phyloP scores from a whole-genome alignment of 2,329 filamentous ascomycete species.

The Coleophoma crateriformis region DNA sequence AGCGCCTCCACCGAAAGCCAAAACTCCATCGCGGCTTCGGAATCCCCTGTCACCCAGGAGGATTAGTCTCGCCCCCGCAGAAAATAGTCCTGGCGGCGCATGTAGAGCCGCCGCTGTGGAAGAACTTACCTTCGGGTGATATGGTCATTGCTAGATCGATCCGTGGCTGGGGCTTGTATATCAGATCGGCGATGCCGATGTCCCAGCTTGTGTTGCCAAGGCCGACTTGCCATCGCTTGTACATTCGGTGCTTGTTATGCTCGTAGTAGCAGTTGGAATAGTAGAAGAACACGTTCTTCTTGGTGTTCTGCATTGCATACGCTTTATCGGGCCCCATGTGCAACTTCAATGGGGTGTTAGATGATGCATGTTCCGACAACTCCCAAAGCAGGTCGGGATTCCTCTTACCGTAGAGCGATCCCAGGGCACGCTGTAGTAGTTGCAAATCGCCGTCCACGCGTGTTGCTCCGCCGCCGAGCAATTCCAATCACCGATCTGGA shows the following conservation, averaged over 20 bases:
- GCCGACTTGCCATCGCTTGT: slow-evolving; percentile 12
- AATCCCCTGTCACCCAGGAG: too few relatives aligned
- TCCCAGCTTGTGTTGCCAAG: slow-evolving; percentile 12
- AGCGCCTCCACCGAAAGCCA: too few relatives aligned
- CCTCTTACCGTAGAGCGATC: slow-evolving; percentile 8
- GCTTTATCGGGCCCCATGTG: slow-evolving; percentile 5
- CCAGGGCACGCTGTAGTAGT: slow-evolving; percentile 18
- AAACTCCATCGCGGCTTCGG: too few relatives aligned
- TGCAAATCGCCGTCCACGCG: slow-evolving; percentile 10
- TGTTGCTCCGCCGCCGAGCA: background rate
- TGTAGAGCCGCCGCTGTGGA: too few relatives aligned
- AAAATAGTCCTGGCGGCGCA: too few relatives aligned
- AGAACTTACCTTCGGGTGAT: too few relatives aligned
- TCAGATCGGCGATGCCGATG: slow-evolving; percentile 10
- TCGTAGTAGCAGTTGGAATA: slow-evolving; percentile 15
- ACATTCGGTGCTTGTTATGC: slow-evolving; percentile 7
- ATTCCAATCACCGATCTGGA: background rate
- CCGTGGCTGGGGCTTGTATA: slow-evolving; percentile 7
- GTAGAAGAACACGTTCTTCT: slow-evolving; percentile 12
- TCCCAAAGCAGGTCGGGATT: too few relatives aligned
- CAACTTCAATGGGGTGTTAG: slow-evolving; percentile 4
- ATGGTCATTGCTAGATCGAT: slow-evolving; percentile 6
- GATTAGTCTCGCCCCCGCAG: too few relatives aligned
- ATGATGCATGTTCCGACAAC: too few relatives aligned
- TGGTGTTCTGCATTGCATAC: background rate